Conservation (phyloP, 2,329 filamentous ascomycete species). For the Pestalotiopsis sp. region DNA sequence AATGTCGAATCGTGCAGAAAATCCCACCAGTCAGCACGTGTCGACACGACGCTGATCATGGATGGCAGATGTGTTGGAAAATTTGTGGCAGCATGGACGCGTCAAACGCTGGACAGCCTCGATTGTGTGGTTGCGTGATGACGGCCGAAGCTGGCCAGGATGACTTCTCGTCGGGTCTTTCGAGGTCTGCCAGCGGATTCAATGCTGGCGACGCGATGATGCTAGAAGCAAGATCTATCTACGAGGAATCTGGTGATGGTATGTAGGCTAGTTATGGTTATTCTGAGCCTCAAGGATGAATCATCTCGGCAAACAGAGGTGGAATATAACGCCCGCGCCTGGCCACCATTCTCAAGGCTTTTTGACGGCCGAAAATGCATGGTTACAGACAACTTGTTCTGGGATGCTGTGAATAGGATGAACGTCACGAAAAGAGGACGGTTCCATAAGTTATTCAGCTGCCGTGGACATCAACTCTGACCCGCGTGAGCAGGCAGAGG, state of each 20-base stretch:
- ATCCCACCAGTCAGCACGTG: not conserved
- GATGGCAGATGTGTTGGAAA: not conserved
- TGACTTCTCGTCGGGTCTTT: not conserved
- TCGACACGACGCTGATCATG: not conserved
- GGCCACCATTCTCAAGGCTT: slow-evolving; percentile 58
- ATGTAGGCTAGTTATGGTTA: slow-evolving; percentile 84
- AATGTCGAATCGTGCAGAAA: not conserved
- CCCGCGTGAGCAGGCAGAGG: slow-evolving; percentile 61
- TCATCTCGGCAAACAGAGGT: slow-evolving; percentile 85
- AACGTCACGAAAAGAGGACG: slow-evolving; percentile 74
- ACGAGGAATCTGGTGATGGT: not conserved
- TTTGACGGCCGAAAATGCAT: slow-evolving; percentile 66
- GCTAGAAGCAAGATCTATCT: not conserved
- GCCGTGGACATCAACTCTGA: slow-evolving; percentile 78
- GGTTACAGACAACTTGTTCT: slow-evolving; percentile 69
- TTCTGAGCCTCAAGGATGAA: slow-evolving; percentile 88
- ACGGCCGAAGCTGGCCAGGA: not conserved
- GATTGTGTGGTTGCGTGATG: not conserved
- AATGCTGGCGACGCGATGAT: not conserved
- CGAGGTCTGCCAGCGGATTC: not conserved
- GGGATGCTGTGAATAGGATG: slow-evolving; percentile 94
- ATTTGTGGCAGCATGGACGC: not conserved
- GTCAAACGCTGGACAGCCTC: not conserved
- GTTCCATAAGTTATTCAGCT: slow-evolving; percentile 81
- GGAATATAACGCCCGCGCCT: slow-evolving; percentile 79